phyloP scores from a whole-genome alignment of 176 grass and related monocot genomes.

The Carex parvula region DNA sequence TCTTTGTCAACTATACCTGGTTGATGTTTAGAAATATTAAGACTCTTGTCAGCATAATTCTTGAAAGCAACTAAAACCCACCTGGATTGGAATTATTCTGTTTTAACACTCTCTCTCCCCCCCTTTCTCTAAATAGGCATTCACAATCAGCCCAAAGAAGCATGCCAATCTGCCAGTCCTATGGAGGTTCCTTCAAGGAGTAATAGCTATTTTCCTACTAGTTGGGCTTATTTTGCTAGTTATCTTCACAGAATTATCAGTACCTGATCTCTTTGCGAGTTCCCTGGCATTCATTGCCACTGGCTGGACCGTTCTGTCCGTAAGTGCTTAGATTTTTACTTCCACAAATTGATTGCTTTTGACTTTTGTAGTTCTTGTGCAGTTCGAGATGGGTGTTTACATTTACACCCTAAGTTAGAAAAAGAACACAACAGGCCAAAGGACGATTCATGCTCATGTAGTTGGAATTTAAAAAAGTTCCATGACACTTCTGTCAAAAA shows the following conservation, averaged over 20 bases:
- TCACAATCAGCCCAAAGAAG: slow-evolving; percentile 73
- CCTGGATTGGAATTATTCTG: background rate
- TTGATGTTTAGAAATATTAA: slow-evolving; percentile 2
- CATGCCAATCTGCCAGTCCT: slow-evolving; percentile 46
- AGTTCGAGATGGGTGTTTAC: background rate
- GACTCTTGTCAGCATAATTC: background rate
- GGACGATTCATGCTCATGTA: background rate
- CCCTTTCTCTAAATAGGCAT: slow-evolving; percentile 40
- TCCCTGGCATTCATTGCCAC: slow-evolving; percentile 84
- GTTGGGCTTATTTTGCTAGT: slow-evolving; percentile 58
- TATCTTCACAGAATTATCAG: slow-evolving; percentile 51
- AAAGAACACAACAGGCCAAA: background rate
- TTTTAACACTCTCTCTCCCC: slow-evolving; percentile 18
- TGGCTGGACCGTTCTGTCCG: slow-evolving; percentile 74
- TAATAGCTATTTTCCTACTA: slow-evolving; percentile 64
- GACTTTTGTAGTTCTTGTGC: background rate
- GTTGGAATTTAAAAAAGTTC: background rate
- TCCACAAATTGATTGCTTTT: slow-evolving; percentile 8
- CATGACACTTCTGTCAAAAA: background rate
- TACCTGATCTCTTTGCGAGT: slow-evolving; percentile 88
- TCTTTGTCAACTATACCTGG: background rate
- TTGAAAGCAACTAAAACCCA: background rate
- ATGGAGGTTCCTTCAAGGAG: slow-evolving; percentile 77
- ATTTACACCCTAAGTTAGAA: background rate
- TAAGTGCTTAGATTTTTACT: slow-evolving; percentile 40